A percentile compares a stretch with the other conserved stretches of the same genome.
These are phyloP conservation scores for Bisporella sp. DNA, from an alignment of 2,329 filamentous ascomycete species.

Conservation along the genomic window DNA sequence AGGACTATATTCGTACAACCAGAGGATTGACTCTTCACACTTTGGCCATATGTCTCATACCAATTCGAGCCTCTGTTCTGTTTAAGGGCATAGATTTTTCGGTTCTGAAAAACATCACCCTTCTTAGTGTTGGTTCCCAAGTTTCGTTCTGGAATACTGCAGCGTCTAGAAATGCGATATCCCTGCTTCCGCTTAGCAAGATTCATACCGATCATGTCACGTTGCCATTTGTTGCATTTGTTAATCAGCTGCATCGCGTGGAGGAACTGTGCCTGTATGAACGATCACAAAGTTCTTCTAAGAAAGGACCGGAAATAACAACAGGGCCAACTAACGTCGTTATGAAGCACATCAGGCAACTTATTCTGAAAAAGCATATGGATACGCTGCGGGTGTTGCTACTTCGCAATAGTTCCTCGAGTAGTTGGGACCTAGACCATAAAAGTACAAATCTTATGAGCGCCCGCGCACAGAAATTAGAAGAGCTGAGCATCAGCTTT, in stretches of 20 bases:
- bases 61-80: constrained; percentile 51
- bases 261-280: constrained; percentile 56
- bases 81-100: constrained; percentile 48
- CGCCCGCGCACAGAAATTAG: constrained; percentile 38
- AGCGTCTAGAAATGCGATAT: constrained; percentile 43
- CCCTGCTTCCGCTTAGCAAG: constrained; percentile 45
- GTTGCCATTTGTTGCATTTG: constrained; percentile 43
- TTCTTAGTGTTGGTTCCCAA: constrained; percentile 59
- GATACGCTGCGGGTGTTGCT: constrained; percentile 46
- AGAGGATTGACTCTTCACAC: constrained; percentile 50
- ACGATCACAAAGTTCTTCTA: constrained; percentile 25
- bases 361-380: constrained; percentile 52
- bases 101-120: constrained; percentile 48
- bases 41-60: constrained; percentile 51
- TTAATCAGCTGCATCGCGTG: constrained; percentile 44
- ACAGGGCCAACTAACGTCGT: constrained; percentile 41
- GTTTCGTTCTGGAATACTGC: constrained; percentile 52
- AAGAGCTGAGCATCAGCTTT: constrained; percentile 51
- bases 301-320: constrained; percentile 43
- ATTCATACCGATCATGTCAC: constrained; percentile 60
- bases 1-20: constrained; percentile 49
- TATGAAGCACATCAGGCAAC: constrained; percentile 51
- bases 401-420: constrained; percentile 47
- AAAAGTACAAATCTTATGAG: constrained; percentile 49
- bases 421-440: constrained; percentile 51